Percentiles rank a stretch among this genome's conserved stretches.
Conservation (phyloP, 495 filamentous ascomycete species). For the Daldinia decipiens region DNA sequence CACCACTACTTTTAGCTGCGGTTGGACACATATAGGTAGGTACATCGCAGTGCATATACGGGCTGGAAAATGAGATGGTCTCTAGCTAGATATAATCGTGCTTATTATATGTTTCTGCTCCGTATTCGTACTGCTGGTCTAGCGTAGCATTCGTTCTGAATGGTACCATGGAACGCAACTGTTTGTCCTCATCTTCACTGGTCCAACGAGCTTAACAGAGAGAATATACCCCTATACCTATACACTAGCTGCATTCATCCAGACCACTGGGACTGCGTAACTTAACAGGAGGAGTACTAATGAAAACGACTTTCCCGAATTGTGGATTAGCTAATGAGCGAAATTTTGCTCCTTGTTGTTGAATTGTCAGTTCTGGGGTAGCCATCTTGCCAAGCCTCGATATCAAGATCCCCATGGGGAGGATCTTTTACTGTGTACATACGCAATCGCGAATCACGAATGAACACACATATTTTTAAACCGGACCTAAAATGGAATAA, state of each 20-base stretch:
- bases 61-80: conserved; percentile 1
- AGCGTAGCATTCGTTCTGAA: neutral
- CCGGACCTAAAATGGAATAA: neutral
- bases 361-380: conserved; percentile 14
- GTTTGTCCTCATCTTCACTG: neutral
- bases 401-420: conserved; percentile 37
- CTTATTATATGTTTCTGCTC: neutral
- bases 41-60: conserved; percentile 11
- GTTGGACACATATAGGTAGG: conserved; percentile 18
- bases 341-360: neutral
- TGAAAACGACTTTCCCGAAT: conserved; percentile 14
- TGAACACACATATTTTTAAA: conserved; percentile 12
- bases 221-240: conserved; percentile 1
- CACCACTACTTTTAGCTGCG: conserved; percentile 13
- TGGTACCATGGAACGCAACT: conserved; percentile 14
- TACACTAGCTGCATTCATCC: conserved; percentile 26
- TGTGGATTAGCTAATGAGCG: conserved; percentile 15
- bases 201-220: conserved; percentile 1
- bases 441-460: conserved; percentile 21
- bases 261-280: conserved; percentile 27
- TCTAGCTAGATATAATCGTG: neutral
- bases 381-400: conserved; percentile 34
- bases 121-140: neutral
- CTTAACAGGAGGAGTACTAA: conserved; percentile 13
- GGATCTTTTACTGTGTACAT: conserved; percentile 32